phyloP scores from a whole-genome alignment of 768 basidiomycete genomes.

The Boletus subcaerulescens region DNA sequence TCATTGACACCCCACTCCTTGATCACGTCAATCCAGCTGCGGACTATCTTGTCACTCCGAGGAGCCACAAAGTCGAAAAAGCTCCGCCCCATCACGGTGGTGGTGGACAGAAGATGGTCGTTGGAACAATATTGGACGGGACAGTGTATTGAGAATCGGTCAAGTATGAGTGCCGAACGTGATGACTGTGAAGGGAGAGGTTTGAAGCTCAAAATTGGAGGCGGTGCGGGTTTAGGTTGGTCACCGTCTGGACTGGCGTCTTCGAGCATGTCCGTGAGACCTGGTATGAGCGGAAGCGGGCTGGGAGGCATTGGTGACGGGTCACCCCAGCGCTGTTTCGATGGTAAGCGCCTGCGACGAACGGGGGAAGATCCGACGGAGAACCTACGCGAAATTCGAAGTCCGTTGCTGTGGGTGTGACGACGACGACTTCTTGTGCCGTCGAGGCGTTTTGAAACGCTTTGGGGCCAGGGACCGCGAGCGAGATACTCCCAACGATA shows the following conservation, averaged over 20 bases:
- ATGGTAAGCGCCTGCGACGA: constrained; percentile 4
- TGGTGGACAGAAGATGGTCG: constrained; percentile 59
- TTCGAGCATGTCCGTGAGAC: constrained; percentile 13
- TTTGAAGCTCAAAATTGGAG: constrained; percentile 47
- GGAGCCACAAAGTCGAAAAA: constrained; percentile 75
- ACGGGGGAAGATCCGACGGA: constrained; percentile 7
- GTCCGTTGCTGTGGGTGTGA: constrained; percentile 55
- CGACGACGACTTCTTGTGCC: constrained; percentile 75
- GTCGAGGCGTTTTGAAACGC: constrained; percentile 79
- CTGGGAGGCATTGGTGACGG: constrained; percentile 60
- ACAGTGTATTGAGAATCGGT: constrained; percentile 69
- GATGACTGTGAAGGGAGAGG: constrained; percentile 68
- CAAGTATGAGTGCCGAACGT: constrained; percentile 77
- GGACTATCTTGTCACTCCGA: constrained; percentile 63
- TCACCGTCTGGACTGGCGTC: constrained; percentile 5
- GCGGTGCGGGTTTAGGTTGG: background rate
- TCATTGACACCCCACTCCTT: constrained; percentile 87
- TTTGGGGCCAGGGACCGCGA: constrained; percentile 70
- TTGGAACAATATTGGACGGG: constrained; percentile 73
- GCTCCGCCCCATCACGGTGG: constrained; percentile 55
- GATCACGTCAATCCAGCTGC: constrained; percentile 71
- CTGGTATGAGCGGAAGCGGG: constrained; percentile 34
- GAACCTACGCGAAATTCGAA: constrained; percentile 51
- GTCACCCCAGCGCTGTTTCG: constrained; percentile 62
- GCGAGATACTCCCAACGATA: constrained; percentile 74